These are phyloP conservation scores for Melaleuca alternifolia DNA, from an alignment of 345 rosid species.

Conservation along the genomic window DNA sequence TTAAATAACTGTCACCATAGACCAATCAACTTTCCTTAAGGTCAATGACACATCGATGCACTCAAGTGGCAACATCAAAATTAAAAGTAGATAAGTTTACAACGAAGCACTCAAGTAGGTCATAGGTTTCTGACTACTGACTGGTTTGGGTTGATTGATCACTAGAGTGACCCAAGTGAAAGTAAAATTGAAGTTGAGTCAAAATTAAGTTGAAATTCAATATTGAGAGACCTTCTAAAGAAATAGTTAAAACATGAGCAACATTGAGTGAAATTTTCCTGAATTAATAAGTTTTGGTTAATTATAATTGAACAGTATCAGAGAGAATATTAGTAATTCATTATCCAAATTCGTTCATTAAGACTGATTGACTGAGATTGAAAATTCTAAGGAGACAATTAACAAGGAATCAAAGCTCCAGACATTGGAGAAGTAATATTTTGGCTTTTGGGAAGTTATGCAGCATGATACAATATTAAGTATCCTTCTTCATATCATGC, in stretches of 20 bases:
- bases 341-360: background rate
- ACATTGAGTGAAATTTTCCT: background rate
- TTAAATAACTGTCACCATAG: background rate
- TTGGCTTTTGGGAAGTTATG: background rate
- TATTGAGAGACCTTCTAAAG: background rate
- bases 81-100: background rate
- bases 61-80: background rate
- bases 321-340: background rate
- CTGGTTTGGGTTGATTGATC: background rate
- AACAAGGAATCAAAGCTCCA: background rate
- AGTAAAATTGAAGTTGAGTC: background rate
- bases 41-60: background rate
- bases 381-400: background rate
- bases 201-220: background rate
- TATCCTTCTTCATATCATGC: background rate
- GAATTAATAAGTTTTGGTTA: background rate
- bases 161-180: background rate
- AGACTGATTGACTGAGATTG: background rate
- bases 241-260: background rate
- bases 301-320: background rate
- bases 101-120: background rate
- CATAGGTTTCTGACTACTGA: background rate
- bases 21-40: background rate
- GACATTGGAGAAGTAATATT: background rate
- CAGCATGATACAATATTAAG: background rate